These are phyloP conservation scores for Turritis glabra DNA, from an alignment of 345 rosid genomes.

Conservation along the genomic window DNA sequence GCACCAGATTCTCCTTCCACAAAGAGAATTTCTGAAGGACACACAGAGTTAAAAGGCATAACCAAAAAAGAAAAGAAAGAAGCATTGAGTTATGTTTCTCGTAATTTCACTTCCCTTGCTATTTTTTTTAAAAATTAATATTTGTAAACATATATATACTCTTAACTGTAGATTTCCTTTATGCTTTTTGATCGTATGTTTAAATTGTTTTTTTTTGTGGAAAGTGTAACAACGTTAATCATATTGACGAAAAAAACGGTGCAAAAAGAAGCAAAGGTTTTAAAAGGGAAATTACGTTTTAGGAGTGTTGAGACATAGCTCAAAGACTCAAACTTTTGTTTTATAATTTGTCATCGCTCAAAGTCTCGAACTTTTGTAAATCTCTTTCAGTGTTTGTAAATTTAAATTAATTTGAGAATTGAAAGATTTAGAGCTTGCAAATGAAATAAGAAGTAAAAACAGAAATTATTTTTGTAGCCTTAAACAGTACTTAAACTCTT, in stretches of 20 bases:
- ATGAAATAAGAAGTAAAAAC: not conserved
- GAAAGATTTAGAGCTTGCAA: not conserved
- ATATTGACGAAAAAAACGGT: not conserved
- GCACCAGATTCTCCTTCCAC: conserved; percentile 74
- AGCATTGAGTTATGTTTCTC: conserved; percentile 22
- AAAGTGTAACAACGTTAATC: conserved; percentile 9
- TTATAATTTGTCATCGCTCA: too few species aligned
- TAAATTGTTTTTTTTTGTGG: not conserved
- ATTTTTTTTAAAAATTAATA: conserved; percentile 6
- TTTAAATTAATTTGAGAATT: not conserved
- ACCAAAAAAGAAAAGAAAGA: not conserved
- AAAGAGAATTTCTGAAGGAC: conserved; percentile 63
- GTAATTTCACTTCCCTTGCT: conserved; percentile 24
- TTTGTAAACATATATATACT: conserved; percentile 13
- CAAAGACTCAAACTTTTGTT: not conserved
- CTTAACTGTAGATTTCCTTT: conserved; percentile 30
- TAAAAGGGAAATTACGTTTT: not conserved
- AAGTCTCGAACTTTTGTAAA: not conserved
- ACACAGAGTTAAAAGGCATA: conserved; percentile 4
- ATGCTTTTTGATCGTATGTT: conserved; percentile 21
- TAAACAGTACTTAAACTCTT: not conserved
- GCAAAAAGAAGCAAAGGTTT: conserved; percentile 14
- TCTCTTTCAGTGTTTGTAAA: not conserved
- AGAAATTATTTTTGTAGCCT: not conserved
- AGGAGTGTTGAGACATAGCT: not conserved